These are phyloP conservation scores for Gypsophila paniculata DNA, from an alignment of 179 eudicot genomes.

Conservation along the genomic window DNA sequence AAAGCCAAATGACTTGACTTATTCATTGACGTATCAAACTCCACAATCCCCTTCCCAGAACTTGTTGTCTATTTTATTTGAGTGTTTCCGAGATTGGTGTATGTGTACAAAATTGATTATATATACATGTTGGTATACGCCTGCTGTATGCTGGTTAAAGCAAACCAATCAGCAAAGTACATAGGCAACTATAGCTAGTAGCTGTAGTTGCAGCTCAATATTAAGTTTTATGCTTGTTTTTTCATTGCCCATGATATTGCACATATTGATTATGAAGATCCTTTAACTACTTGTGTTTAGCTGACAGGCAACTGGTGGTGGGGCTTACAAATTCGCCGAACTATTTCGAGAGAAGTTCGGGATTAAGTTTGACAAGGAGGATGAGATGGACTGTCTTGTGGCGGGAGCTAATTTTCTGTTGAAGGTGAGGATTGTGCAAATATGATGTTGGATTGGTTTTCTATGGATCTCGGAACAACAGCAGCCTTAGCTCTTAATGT, in stretches of 20 bases:
- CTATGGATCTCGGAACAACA: too few species aligned
- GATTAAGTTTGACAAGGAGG: constrained; percentile 79
- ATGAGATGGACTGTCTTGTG: constrained; percentile 92
- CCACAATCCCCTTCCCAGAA: neutral
- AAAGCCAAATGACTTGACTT: neutral
- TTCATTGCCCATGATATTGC: constrained; percentile 10
- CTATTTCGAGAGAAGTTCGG: constrained; percentile 79
- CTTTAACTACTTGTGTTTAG: constrained; percentile 26
- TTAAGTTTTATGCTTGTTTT: too few species aligned
- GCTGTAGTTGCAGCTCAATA: neutral
- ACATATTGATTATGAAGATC: constrained; percentile 7
- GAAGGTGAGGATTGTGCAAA: constrained; percentile 45
- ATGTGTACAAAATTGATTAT: neutral
- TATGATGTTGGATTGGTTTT: too few species aligned
- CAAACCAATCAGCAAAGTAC: neutral
- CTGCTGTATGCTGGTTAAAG: neutral
- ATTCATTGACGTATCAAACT: neutral
- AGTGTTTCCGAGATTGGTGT: neutral
- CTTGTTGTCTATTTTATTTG: neutral
- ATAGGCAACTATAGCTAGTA: neutral
- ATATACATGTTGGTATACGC: too few species aligned
- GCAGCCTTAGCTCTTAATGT: too few species aligned
- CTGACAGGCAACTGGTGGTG: constrained; percentile 98
- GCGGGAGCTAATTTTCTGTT: constrained; percentile 88
- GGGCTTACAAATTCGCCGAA: constrained; percentile 83